These are phyloP conservation scores for Aureobasidium subglaciale DNA, from an alignment of 2,329 filamentous ascomycete genomes.

Conservation along the genomic window DNA sequence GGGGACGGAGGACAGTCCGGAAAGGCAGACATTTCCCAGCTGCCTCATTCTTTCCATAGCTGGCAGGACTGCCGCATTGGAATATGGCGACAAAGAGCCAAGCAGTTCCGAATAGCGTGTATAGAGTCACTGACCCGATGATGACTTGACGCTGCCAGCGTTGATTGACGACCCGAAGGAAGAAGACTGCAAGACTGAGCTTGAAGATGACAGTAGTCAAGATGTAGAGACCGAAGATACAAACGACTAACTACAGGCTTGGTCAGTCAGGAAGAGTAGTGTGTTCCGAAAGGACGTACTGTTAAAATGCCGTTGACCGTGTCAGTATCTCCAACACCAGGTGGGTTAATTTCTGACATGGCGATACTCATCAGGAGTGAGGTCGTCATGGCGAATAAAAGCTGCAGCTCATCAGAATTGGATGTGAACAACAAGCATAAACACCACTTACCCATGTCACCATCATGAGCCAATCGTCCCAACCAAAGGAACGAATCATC, in stretches of 20 bases:
- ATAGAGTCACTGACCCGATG: conserved; percentile 20
- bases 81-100: conserved; percentile 28
- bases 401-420: neutral
- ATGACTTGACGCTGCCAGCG: conserved; percentile 31
- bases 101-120: conserved; percentile 30
- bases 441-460: conserved; percentile 30
- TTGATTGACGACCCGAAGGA: conserved; percentile 35
- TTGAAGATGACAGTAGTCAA: conserved; percentile 37
- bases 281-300: neutral
- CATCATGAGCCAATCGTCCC: conserved; percentile 38
- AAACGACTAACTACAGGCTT: conserved; percentile 21
- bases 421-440: no score
- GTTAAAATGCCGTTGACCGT: conserved; percentile 1
- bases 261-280: neutral
- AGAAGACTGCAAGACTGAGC: conserved; percentile 40
- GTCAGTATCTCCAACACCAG: neutral
- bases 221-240: conserved; percentile 35
- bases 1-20: conserved; percentile 15
- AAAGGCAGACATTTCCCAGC: conserved; percentile 19
- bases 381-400: neutral
- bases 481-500: conserved; percentile 35
- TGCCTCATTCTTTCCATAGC: conserved; percentile 20
- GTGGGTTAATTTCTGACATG: neutral
- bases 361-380: neutral
- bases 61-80: conserved; percentile 26